Conservation (phyloP, 768 basidiomycete genomes). For the Leccinum longicurvipes region DNA sequence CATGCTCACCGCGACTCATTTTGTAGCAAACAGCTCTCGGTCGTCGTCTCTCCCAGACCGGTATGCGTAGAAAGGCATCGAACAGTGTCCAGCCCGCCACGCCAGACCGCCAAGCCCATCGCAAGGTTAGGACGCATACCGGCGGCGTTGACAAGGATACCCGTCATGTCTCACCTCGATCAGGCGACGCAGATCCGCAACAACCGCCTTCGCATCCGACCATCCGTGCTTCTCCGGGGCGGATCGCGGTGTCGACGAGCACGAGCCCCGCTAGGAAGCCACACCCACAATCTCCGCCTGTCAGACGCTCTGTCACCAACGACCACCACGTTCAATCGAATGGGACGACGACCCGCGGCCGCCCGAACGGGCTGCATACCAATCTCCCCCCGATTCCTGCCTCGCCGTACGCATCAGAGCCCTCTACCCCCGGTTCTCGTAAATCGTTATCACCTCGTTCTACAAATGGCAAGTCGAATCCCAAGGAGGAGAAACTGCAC, state of each 20-base stretch:
- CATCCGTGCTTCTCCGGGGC: conserved; percentile 33
- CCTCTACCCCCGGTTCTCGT: conserved; percentile 53
- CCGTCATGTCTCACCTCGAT: conserved; percentile 31
- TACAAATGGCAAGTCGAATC: conserved; percentile 31
- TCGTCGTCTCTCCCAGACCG: conserved; percentile 62
- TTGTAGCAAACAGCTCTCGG: conserved; percentile 67
- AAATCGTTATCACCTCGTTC: conserved; percentile 38
- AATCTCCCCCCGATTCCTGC: conserved; percentile 64
- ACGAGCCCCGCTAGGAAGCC: conserved; percentile 27
- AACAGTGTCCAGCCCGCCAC: conserved; percentile 11
- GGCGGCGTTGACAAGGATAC: conserved; percentile 32
- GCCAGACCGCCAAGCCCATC: conserved; percentile 32
- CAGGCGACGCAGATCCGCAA: conserved; percentile 23
- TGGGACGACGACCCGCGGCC: conserved; percentile 27
- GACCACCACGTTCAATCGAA: conserved; percentile 27
- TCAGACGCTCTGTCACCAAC: conserved; percentile 33
- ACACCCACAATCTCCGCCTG: conserved; percentile 20
- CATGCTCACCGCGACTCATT: conserved; percentile 6
- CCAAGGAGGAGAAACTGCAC: conserved; percentile 34
- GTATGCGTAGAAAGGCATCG: conserved; percentile 28
- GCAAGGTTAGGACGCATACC: conserved; percentile 37
- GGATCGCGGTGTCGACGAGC: conserved; percentile 21
- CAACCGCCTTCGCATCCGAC: conserved; percentile 33
- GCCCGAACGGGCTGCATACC: conserved; percentile 31
- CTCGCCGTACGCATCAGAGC: conserved; percentile 65